These are phyloP conservation scores for Aurantiochytrium sp. DNA, from an alignment of 108 stramenopile genomes.

Conservation along the genomic window DNA sequence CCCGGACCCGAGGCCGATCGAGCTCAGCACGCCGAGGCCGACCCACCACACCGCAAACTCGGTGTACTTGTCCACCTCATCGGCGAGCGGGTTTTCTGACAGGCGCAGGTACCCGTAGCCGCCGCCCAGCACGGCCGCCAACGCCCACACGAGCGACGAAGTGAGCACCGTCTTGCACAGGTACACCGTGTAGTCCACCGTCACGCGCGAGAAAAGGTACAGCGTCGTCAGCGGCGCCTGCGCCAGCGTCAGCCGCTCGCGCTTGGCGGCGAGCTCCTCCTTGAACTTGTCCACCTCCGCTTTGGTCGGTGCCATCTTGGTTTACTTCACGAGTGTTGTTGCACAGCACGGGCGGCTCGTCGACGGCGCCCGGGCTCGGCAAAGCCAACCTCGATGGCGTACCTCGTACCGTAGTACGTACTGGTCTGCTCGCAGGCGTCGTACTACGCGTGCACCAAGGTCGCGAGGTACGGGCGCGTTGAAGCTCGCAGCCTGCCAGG, in stretches of 20 bases:
- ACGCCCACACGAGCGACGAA: background rate
- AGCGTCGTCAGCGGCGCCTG: background rate
- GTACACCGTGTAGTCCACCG: background rate
- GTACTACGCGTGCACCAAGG: too few species aligned
- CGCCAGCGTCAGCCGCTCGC: background rate
- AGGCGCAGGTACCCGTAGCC: background rate
- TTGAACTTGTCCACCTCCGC: slow-evolving; percentile 3
- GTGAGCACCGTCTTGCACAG: background rate
- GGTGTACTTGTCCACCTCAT: slow-evolving; percentile 33
- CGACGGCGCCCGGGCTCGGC: too few species aligned
- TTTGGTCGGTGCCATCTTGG: too few species aligned
- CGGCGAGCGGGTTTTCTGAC: background rate
- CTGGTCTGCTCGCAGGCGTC: too few species aligned
- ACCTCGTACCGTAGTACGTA: too few species aligned
- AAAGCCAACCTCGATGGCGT: too few species aligned
- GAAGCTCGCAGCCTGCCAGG: too few species aligned
- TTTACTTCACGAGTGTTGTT: background rate
- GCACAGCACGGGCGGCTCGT: too few species aligned
- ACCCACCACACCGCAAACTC: slow-evolving; percentile 55
- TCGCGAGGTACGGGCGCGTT: too few species aligned
- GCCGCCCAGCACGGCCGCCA: background rate
- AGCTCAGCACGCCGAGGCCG: slow-evolving; percentile 56
- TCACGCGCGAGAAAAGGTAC: background rate
- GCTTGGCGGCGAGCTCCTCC: background rate
- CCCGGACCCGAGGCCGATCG: slow-evolving; percentile 57